Base-by-base conservation (phyloP, 306 rosid genomes). In the Prinsepia uniflora region DNA sequence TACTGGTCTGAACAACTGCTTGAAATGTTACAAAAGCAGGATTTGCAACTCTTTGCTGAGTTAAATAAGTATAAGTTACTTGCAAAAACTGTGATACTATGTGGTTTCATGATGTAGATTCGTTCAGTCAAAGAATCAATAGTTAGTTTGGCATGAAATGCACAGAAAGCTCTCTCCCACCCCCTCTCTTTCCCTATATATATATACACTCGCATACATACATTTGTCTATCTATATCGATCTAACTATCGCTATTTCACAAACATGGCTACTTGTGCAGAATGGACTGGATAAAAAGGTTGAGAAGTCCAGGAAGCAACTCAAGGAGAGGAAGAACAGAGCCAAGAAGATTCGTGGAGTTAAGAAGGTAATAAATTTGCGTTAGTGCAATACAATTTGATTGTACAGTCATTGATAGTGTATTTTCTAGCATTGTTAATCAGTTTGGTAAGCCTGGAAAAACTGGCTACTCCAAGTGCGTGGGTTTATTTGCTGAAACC, bases 251-350 rank as follows among this genome's bases (percentile, higher is more conserved):
- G 11, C 36, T 43, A 2, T 43, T 34, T n/a, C 81, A 59, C 20
- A 50, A 10, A 17, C 47, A 34, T 50, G 45, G 10, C 45, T 49
- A 13, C 64, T 14, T 13, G 70, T 72, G 67, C 84, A 93, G 98
- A 93, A 93, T 8, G 98, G 98, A 50, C 92, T 93, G 15, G 93
- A 87, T 65, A 87, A 93, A 0, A 93, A 93, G 88, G 85, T 88
- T 34, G 97, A 86, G 22, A 93, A 84, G 78, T 88, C 97, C 9
- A 88, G 98, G 82, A 93, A 93, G 44, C 98, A 93, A 70, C 59
- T 93, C 87, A 93, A 93, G 83, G 98, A 93, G 66, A 89, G 98
- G 42, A 93, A 93, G 89, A 90, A 93, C 44, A 81, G 98, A 60
- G 86, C 98, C 0, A 86, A 83, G 90, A 93, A 90, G 82, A 90